Percentiles rank a stretch among this genome's conserved stretches.
phyloP scores from a whole-genome alignment of 2,329 filamentous ascomycete species.

The Fusarium chuoi region DNA sequence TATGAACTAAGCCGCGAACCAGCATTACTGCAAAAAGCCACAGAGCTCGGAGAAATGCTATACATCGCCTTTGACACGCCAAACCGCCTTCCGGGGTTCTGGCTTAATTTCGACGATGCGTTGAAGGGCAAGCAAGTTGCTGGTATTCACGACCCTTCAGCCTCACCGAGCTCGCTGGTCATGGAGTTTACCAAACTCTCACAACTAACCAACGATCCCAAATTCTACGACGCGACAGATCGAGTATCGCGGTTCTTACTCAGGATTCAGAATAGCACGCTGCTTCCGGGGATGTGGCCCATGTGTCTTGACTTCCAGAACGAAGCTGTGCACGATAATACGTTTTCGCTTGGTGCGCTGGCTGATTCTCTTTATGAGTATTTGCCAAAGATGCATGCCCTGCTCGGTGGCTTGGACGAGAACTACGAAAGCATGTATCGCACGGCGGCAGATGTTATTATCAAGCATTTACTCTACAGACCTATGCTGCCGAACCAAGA shows the following conservation, averaged over 20 bases:
- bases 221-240: constrained; percentile 81
- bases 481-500: constrained; percentile 71
- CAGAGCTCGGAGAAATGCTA: constrained; percentile 59
- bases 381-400: constrained; percentile 69
- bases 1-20: constrained; percentile 60
- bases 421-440: constrained; percentile 75
- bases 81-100: constrained; percentile 61
- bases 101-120: constrained; percentile 57
- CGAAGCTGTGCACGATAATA: constrained; percentile 61
- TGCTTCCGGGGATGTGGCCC: constrained; percentile 83
- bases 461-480: constrained; percentile 73
- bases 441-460: constrained; percentile 68
- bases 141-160: constrained; percentile 61
- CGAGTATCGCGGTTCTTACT: constrained; percentile 78
- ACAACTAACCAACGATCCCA: constrained; percentile 76
- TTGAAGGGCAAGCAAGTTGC: constrained; percentile 58
- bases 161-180: constrained; percentile 70
- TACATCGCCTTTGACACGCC: constrained; percentile 65
- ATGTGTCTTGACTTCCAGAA: constrained; percentile 67
- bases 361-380: constrained; percentile 71
- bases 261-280: constrained; percentile 72
- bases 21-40: constrained; percentile 45
- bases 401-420: constrained; percentile 71
- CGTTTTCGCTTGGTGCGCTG: constrained; percentile 63
- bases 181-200: constrained; percentile 80